Evolutionary conservation across 164 flowering plant genomes (phyloP), one percentile per base, ranked within the genome.

Genomic region (Amborella trichopoda): DNA sequence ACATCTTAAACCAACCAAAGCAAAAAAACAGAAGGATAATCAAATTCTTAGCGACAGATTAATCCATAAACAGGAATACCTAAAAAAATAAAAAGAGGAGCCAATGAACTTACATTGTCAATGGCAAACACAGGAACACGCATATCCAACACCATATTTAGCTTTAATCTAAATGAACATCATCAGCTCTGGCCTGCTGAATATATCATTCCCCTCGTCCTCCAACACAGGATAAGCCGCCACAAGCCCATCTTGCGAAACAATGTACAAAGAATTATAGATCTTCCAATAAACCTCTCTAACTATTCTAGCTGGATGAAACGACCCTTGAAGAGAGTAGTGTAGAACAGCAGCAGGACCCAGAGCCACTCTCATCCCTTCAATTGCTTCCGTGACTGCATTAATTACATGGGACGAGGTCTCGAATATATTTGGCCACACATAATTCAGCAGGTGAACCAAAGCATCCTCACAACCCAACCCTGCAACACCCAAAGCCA

Each of bases 221-320:
- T 83, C 89, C 56, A 90, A 66, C 10, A 54, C 47, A 8, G 98
- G 98, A 60, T 83, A 86, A 21, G 96, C 77, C n/a, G 96, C 86
- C 2, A 90, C 98, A 23, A 90, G 85, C 3, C 94, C 78, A 63
- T 90, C 98, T 46, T 90, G 98, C 6, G 91, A 50, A 12, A 96
- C 98, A 40, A 83, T 87, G 24, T 91, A 91, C 16, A 91, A 75
- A 0, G 98, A 91, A 54, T 91, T 91, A 54, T 91, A 91, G 20
- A 91, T 86, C 70, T 78, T 91, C 98, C 98, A 91, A 63, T 91
- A 87, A 4, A 91, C 96, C 59, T 91, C 98, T 62, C 96, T 68
- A 26, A 91, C 98, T 71, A 86, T 83, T 66, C 98, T 69, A 0
- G 96, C 95, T 4, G 95, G 99, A 61, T 91, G 98, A 66, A 91